Percentiles rank a stretch among this genome's conserved stretches.
phyloP scores from a whole-genome alignment of 768 basidiomycete species.

The Tylopilus subfusipes region DNA sequence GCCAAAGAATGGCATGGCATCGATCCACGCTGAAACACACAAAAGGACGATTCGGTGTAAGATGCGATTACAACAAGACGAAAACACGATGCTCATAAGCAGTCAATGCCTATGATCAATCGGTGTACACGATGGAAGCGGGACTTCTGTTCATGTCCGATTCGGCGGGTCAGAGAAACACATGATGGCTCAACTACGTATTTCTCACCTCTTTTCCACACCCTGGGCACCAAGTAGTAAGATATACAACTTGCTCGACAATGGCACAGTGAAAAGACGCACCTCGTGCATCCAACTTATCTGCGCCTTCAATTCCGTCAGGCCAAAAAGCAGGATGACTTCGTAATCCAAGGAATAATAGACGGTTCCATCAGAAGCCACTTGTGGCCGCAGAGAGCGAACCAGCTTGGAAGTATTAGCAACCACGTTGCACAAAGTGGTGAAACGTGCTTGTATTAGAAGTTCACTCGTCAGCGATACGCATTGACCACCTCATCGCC shows the following conservation, averaged over 20 bases:
- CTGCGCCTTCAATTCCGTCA: slow-evolving; percentile 44
- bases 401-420: slow-evolving; percentile 11
- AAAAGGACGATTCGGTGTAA: no score
- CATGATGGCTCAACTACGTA: background rate
- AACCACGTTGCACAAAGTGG: slow-evolving; percentile 8
- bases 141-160: slow-evolving; percentile 10
- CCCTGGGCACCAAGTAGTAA: slow-evolving; percentile 10
- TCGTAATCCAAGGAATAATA: slow-evolving; percentile 24
- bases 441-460: slow-evolving; percentile 1
- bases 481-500: rapidly evolving
- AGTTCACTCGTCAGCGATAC: background rate
- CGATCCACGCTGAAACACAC: no score
- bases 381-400: background rate
- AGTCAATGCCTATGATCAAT: background rate
- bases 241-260: background rate
- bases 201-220: slow-evolving; percentile 15
- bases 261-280: background rate
- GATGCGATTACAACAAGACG: background rate
- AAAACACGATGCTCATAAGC: background rate
- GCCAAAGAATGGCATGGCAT: no score
- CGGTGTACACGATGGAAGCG: slow-evolving; percentile 19
- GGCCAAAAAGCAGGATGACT: slow-evolving; percentile 40
- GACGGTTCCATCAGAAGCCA: background rate
- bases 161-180: background rate
- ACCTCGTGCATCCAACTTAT: slow-evolving; percentile 39